Conservation (phyloP, 192 early-diverging fungal genomes). For the Coemansia sp. region DNA sequence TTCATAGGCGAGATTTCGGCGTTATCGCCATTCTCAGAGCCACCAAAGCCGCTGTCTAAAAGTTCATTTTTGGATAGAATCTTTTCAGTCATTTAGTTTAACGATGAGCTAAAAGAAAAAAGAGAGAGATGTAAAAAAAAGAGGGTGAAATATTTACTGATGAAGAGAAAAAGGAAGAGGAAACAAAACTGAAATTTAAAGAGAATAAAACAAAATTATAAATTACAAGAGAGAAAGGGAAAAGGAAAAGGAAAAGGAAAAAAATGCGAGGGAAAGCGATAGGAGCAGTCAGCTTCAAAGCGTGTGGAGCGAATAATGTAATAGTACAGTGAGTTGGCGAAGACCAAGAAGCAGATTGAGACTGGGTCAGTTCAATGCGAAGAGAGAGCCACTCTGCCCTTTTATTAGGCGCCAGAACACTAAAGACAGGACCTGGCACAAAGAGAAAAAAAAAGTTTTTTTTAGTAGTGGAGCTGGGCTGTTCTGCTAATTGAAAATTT, state of each 20-base stretch:
- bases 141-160: not conserved
- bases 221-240: not conserved
- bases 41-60: conserved; percentile 1
- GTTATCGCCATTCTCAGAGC: not conserved
- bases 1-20: not conserved
- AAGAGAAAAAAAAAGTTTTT: too few species aligned
- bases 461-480: too few species aligned
- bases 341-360: not conserved
- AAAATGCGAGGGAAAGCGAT: not conserved
- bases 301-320: not conserved
- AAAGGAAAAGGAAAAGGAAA: conserved; percentile 2
- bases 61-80: conserved; percentile 4
- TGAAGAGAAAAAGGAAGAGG: not conserved
- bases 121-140: not conserved
- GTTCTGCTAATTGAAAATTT: conserved; percentile 1
- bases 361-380: not conserved
- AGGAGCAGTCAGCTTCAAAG: too few species aligned
- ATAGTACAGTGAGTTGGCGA: not conserved
- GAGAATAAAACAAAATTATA: not conserved
- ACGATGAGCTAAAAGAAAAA: not conserved
- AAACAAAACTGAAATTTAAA: not conserved
- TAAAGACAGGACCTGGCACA: too few species aligned
- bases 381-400: not conserved
- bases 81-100: not conserved
- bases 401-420: not conserved